Conservation (phyloP, 768 basidiomycete species). For the Naganishia randhawae region DNA sequence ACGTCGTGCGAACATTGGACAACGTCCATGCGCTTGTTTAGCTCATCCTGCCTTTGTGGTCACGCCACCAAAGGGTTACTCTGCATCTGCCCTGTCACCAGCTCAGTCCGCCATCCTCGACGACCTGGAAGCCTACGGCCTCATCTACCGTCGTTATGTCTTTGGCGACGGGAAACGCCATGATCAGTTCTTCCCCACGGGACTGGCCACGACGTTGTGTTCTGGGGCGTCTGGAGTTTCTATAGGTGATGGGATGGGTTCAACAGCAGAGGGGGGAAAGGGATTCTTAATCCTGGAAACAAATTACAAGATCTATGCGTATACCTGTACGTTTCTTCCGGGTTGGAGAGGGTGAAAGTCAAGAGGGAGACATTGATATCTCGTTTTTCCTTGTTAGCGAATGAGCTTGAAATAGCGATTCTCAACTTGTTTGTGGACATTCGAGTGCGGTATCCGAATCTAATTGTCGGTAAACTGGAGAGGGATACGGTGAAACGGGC, state of each 20-base stretch:
- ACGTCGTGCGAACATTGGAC: conserved; percentile 43
- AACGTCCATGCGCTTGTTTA: not conserved
- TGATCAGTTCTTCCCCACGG: conserved; percentile 87
- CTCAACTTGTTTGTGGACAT: conserved; percentile 87
- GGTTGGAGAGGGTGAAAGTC: conserved; percentile 28
- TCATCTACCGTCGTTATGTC: conserved; percentile 60
- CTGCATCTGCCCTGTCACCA: conserved; percentile 69
- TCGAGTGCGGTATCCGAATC: conserved; percentile 91
- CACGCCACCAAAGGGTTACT: conserved; percentile 67
- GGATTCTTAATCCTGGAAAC: conserved; percentile 97
- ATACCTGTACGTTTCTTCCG: conserved; percentile 66
- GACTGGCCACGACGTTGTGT: conserved; percentile 87
- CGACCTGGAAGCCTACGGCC: conserved; percentile 89
- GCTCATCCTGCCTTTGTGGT: not conserved
- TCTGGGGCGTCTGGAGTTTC: conserved; percentile 62
- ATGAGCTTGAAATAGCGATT: conserved; percentile 92
- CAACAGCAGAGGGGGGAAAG: conserved; percentile 50
- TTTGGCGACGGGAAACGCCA: conserved; percentile 27
- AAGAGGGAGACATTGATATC: conserved; percentile 22
- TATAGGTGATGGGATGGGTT: conserved; percentile 41
- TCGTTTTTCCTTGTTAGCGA: conserved; percentile 58
- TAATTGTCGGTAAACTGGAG: conserved; percentile 92
- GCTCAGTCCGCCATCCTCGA: conserved; percentile 82
- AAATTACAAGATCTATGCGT: conserved; percentile 96
- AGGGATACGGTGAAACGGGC: conserved; percentile 94